Base-by-base conservation (phyloP, 2,329 filamentous ascomycete genomes). In the Talaromyces sp. region DNA sequence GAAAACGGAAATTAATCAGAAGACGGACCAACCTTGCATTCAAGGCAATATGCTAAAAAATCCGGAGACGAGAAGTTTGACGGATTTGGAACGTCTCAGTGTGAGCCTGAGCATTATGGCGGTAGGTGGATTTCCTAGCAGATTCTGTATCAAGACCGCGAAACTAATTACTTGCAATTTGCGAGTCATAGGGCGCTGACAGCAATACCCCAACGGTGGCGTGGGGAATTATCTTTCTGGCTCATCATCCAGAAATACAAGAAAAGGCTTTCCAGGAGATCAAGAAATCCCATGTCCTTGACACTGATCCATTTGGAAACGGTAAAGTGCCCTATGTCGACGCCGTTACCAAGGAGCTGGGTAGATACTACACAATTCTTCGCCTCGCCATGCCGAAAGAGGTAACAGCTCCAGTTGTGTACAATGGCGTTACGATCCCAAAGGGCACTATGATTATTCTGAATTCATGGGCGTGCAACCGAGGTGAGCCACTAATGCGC, bases 381-480 rank as follows among this genome's bases (percentile, higher is more conserved):
- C 62, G 57, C 25, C 49, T 68, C 3, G 64, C 63, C 9, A 62
- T 65, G 61, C 68, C 66, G 8, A 62, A 66, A 22, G 52, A 63
- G 19, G 63, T 56, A 17, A 58, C 54, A 22, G 22, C 57, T 22
- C 47, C 61, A 3, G 67, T 67, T 19, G 35, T 58, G 17, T 69
- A 63, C 49, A 61, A 67, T 41, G 67, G 67, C 5, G 33, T 45
- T 15, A 60, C 49, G 3, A 67, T 69, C 19, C 68, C 67, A 3
- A 60, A 63, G 45, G 64, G 62, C 15, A 68, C 68, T 10, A 65
- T 66, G 39, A 35, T 69, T 13, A 67, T 68, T 19, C 31, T 69
- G 47, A 69, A 69, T 52, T 58, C 67, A 19, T 69, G 68, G 68
- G 68, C 61, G 4, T 69, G 68, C 41, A 69, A 69, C 60, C 47